Evolutionary conservation across 345 rosid genomes (phyloP).

Genomic region (Eucalyptus shirleyi): DNA sequence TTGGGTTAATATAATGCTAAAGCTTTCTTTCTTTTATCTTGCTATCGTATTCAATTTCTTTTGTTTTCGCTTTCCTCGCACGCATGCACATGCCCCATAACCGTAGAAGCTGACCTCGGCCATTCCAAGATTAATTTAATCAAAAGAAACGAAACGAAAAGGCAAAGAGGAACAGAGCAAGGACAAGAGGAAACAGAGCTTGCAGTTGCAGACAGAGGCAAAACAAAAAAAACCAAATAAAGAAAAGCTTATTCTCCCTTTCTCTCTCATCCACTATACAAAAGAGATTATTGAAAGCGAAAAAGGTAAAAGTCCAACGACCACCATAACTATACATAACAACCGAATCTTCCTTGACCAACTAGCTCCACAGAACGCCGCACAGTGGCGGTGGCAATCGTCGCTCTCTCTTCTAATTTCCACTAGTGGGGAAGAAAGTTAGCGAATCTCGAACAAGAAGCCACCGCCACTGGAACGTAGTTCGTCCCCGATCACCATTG

Average conservation of each 20-base stretch:
- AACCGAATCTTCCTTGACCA: not conserved
- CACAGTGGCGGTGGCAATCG: not conserved
- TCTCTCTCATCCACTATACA: not conserved
- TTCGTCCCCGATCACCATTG: not conserved
- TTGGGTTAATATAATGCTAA: not conserved
- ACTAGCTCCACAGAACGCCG: not conserved
- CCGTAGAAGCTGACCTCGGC: not conserved
- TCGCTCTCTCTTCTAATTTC: not conserved
- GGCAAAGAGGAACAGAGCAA: not conserved
- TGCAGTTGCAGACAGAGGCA: not conserved
- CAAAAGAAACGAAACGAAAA: not conserved
- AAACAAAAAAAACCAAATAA: not conserved
- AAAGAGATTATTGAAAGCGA: not conserved
- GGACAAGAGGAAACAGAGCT: not conserved
- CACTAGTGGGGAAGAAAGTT: not conserved
- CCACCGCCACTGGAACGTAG: not conserved
- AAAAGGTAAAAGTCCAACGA: not conserved
- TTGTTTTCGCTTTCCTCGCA: not conserved
- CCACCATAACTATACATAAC: not conserved
- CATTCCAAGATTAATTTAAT: not conserved
- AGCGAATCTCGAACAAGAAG: not conserved
- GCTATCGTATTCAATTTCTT: not conserved
- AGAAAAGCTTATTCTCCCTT: not conserved
- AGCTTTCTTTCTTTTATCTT: not conserved
- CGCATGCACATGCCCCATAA: not conserved